Base-by-base conservation (phyloP, 805 yeast species). In the Starmerella bombicola region DNA sequence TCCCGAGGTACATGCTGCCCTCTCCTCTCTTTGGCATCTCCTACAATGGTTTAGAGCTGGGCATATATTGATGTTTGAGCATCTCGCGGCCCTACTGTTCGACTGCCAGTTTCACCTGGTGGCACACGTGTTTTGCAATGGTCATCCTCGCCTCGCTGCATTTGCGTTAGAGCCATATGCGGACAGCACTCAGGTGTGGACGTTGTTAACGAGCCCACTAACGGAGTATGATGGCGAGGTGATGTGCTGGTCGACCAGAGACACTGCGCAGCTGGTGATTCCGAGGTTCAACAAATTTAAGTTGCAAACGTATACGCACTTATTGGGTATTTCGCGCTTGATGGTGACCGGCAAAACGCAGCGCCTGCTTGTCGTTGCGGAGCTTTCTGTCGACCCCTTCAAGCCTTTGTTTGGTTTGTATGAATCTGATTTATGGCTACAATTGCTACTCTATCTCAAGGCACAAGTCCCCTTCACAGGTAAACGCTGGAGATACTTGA, bases 401-500 rank as follows among this genome's bases (percentile, higher is more conserved):
- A 71, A 80, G 49, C 68, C 72, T 51, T 59, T 81, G 4, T 62
- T 71, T 35, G 63, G 71, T 3, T 67, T 84, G 33, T 78, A 75
- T 55, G 83, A 81, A 53, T 55, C 64, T 19, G 69, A 69, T 8
- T 58, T 84, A 19, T 77, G 80, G 61, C 65, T 65, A 37, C 86
- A 93, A 1, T 74, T 81, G 3, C 63, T 86, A 52, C 77, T 76
- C 53, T 70, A 81, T 1, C 65, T 86, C 45, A 85, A 82, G 57
- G 76, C 80, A 47, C 69, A 85, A 37, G 76, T 85, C 1, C 95
- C 96, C 0, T 83, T 79, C 61, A 86, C 83, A 53, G 95, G 95
- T 16, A 76, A 91, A 45, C 85, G 86, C 59, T 88, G 98, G 98
- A 77, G 85, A 51, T 73, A 85, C 12, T 73, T 76, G 47, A 91